Evolutionary conservation across 202 grass and related monocot species (phyloP), one percentile per base, ranked within the genome.

Genomic region (Musa balbisiana): DNA sequence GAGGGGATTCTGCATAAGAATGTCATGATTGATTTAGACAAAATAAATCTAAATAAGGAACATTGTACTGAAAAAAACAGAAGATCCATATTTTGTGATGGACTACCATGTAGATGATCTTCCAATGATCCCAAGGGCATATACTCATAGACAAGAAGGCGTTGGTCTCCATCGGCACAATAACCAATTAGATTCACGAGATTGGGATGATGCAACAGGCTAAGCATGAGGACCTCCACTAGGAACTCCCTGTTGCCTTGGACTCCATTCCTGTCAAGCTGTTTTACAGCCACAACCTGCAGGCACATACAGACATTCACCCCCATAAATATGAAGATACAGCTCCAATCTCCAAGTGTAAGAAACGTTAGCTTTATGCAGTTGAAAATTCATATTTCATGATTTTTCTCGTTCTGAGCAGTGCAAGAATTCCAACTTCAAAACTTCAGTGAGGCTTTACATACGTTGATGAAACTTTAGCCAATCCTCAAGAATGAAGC

Each of bases 171-270:
- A 66, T 96, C 87, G 52, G 92, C 87, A 80, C 92, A 96, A 71
- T 96, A 96, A 16, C 92, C 92, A 81, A 96, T 92, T 75, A 96
- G 76, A 92, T 27, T 96, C 53, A 96, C 92, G 56, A 96, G 90
- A 72, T 96, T 96, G 53, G 85, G 84, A 74, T 96, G 89, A 80
- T 96, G 92, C 64, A 96, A 82, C 53, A 96, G 78, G 77, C 90
- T 96, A 69, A 96, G 87, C 93, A 96, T 96, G 73, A 96, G 83
- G n/a, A 96, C 93, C 78, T 96, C 93, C 29, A 96, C 93, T 11
- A 96, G 80, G 71, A 96, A 96, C 73, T 96, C 93, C 77, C 93
- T 90, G 76, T 96, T 96, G 73, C 93, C 93, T 85, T 96, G 93
- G 76, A 96, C 85, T 53, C 93, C 93, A 80, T 96, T 89, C 78